Evolutionary conservation across 352 stramenopile species (phyloP).

Genomic region (Phytophthora tubulina): DNA sequence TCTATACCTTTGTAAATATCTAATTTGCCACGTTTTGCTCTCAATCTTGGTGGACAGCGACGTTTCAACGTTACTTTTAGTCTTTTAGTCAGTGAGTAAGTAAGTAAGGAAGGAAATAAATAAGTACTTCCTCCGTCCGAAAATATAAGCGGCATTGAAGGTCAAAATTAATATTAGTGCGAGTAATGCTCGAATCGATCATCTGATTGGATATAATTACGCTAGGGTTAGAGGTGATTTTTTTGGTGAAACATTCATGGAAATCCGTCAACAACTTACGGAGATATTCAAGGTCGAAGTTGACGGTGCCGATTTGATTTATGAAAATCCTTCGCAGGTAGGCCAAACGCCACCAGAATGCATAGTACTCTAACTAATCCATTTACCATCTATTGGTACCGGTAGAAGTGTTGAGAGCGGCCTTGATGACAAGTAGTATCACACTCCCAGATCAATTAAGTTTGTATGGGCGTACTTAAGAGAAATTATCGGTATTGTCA

Average conservation of each 20-base stretch:
- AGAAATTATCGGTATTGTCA: neutral
- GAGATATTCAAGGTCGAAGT: neutral
- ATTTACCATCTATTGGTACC: neutral
- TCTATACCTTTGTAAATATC: too few relatives aligned
- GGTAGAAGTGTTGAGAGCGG: neutral
- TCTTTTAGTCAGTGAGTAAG: neutral
- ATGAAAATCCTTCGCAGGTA: neutral
- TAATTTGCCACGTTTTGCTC: neutral
- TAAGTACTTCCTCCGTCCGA: neutral
- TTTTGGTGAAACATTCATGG: neutral
- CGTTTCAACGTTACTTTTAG: neutral
- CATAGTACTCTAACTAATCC: neutral
- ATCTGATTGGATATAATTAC: neutral
- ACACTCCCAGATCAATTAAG: neutral
- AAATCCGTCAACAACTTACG: neutral
- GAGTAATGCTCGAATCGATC: neutral
- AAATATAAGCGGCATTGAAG: neutral
- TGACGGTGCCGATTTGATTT: neutral
- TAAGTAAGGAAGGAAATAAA: neutral
- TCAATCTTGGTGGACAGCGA: neutral
- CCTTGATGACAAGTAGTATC: neutral
- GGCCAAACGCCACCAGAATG: neutral
- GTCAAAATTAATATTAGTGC: neutral
- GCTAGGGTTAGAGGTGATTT: neutral
- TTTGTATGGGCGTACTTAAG: neutral